These are phyloP conservation scores for Hypholoma fasciculare DNA, from an alignment of 768 basidiomycete species.

Conservation along the genomic window DNA sequence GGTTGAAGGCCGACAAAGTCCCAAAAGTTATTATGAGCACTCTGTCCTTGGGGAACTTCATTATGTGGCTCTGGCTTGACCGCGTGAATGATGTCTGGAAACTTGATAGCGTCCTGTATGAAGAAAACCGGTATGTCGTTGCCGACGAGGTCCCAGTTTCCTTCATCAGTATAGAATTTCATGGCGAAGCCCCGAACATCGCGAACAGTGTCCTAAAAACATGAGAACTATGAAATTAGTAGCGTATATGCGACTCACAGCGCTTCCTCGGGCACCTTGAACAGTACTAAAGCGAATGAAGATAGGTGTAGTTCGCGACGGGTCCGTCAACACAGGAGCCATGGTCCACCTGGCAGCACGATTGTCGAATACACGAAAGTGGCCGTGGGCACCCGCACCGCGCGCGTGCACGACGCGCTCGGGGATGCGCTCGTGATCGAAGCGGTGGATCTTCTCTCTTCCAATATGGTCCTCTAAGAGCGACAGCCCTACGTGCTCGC, in stretches of 20 bases:
- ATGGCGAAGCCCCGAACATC: slow-evolving; percentile 88
- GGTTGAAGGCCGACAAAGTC: slow-evolving; percentile 76
- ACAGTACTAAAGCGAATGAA: slow-evolving; percentile 90
- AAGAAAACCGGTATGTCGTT: slow-evolving; percentile 84
- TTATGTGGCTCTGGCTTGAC: slow-evolving; percentile 86
- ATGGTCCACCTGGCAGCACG: slow-evolving; percentile 69
- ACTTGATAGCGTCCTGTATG: slow-evolving; percentile 81
- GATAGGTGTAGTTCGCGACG: slow-evolving; percentile 69
- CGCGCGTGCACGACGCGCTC: slow-evolving; percentile 79
- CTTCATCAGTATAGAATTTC: slow-evolving; percentile 83
- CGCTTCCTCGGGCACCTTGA: slow-evolving; percentile 77
- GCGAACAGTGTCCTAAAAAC: slow-evolving; percentile 63
- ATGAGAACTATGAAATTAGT: not conserved
- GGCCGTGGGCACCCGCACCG: slow-evolving; percentile 79
- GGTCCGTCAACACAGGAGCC: slow-evolving; percentile 72
- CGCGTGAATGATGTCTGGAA: slow-evolving; percentile 84
- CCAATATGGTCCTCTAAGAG: slow-evolving; percentile 78
- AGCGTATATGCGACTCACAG: slow-evolving; percentile 45
- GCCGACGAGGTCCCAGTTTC: slow-evolving; percentile 88
- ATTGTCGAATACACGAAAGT: slow-evolving; percentile 74
- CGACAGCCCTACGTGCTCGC: slow-evolving; percentile 58
- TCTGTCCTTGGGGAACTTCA: slow-evolving; percentile 70
- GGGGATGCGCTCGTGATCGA: slow-evolving; percentile 89
- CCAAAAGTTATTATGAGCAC: slow-evolving; percentile 86
- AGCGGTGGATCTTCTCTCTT: slow-evolving; percentile 75